These are phyloP conservation scores for Orobanche coerulescens DNA, from an alignment of 257 asterid species.

Conservation along the genomic window DNA sequence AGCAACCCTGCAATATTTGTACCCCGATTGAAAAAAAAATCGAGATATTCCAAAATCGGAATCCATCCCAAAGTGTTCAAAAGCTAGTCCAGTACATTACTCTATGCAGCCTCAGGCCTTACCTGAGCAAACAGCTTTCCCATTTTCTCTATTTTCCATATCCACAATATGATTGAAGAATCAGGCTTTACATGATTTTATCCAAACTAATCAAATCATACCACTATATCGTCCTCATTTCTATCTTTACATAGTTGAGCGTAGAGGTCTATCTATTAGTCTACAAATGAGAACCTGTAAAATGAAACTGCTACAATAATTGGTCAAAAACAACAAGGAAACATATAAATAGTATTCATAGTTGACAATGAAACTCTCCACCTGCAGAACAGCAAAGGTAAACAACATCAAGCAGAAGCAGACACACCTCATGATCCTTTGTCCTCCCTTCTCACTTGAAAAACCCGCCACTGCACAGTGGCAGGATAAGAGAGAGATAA, in stretches of 20 bases:
- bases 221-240: background rate
- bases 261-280: conserved; percentile 91
- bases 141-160: conserved; percentile 7
- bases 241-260: conserved; percentile 53
- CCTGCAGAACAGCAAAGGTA: conserved; percentile 12
- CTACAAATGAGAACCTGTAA: conserved; percentile 96
- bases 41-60: background rate
- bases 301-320: conserved; percentile 23
- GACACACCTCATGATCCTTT: conserved; percentile 89
- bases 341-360: background rate
- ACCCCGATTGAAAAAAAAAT: conserved; percentile 14
- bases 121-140: background rate
- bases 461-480: conserved; percentile 75
- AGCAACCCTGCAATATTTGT: conserved; percentile 14
- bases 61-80: background rate
- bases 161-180: conserved; percentile 14
- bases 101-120: conserved; percentile 3
- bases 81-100: background rate
- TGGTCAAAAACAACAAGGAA: conserved; percentile 8
- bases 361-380: conserved; percentile 15
- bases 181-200: background rate
- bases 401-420: conserved; percentile 17
- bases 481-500: conserved; percentile 21
- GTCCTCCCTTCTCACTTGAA: conserved; percentile 94
- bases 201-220: conserved; percentile 2